phyloP scores from a whole-genome alignment of 2,329 filamentous ascomycete species.

The Talaromyces sp. region DNA sequence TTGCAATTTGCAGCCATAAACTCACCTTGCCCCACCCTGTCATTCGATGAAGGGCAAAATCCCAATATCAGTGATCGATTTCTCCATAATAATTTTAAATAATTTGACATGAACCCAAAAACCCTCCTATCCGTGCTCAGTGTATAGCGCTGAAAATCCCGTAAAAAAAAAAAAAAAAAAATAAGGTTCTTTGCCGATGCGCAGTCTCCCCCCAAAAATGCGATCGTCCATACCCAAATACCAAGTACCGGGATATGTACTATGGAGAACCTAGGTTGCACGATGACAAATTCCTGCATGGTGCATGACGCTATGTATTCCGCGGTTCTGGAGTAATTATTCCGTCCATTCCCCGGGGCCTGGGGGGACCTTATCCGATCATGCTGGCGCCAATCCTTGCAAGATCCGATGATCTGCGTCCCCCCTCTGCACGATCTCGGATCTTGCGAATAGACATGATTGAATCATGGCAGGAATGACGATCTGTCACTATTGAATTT shows the following conservation, averaged over 20 bases:
- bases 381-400: slow-evolving; percentile 9
- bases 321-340: slow-evolving; percentile 12
- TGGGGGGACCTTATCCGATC: not conserved
- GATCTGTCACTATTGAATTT: slow-evolving; percentile 10
- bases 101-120: not conserved
- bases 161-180: slow-evolving; percentile 1
- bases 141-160: not conserved
- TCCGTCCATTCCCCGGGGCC: slow-evolving; percentile 14
- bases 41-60: too few relatives aligned
- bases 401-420: slow-evolving; percentile 29
- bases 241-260: slow-evolving; percentile 14
- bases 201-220: slow-evolving; percentile 5
- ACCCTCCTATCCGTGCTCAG: too few relatives aligned
- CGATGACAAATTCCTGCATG: slow-evolving; percentile 24
- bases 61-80: too few relatives aligned
- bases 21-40: too few relatives aligned
- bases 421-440: slow-evolving; percentile 26
- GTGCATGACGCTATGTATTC: slow-evolving; percentile 10
- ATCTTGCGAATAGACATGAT: slow-evolving; percentile 12
- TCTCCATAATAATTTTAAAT: too few relatives aligned
- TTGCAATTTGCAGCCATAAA: too few relatives aligned
- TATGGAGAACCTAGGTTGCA: slow-evolving; percentile 7
- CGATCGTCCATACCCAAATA: slow-evolving; percentile 9
- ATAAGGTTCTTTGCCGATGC: slow-evolving; percentile 11
- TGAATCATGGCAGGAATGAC: slow-evolving; percentile 7